phyloP scores from a whole-genome alignment of 768 basidiomycete genomes.

The Termitomyces titanicus region DNA sequence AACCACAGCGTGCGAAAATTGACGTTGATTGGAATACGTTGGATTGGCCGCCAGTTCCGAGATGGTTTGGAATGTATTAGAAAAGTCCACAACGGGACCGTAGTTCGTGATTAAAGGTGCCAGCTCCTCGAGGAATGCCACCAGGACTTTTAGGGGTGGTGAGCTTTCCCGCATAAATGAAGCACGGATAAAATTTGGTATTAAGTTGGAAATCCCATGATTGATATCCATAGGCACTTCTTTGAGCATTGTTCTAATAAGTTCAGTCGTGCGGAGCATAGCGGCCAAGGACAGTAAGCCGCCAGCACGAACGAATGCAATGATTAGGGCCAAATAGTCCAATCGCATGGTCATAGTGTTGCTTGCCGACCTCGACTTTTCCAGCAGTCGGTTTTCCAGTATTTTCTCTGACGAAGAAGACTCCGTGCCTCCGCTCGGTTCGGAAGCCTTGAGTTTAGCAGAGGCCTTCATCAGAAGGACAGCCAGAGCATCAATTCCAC shows the following conservation, averaged over 20 bases:
- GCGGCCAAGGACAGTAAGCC: slow-evolving; percentile 41
- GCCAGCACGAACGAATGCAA: slow-evolving; percentile 46
- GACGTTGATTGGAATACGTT: slow-evolving; percentile 45
- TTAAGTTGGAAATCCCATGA: slow-evolving; percentile 44
- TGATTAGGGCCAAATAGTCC: slow-evolving; percentile 58
- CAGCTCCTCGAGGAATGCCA: slow-evolving; percentile 51
- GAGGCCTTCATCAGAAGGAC: slow-evolving; percentile 45
- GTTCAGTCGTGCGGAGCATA: slow-evolving; percentile 47
- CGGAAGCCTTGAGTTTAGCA: slow-evolving; percentile 41
- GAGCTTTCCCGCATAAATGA: slow-evolving; percentile 44
- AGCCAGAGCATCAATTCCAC: slow-evolving; percentile 69
- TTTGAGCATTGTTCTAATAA: slow-evolving; percentile 52
- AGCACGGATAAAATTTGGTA: slow-evolving; percentile 47
- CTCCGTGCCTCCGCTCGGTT: slow-evolving; percentile 25
- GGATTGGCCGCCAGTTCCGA: slow-evolving; percentile 40
- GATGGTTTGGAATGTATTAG: slow-evolving; percentile 52
- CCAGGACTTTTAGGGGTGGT: slow-evolving; percentile 44
- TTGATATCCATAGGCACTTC: slow-evolving; percentile 39
- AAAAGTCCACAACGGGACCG: slow-evolving; percentile 49
- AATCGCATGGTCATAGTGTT: slow-evolving; percentile 56
- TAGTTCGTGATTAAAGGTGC: slow-evolving; percentile 52
- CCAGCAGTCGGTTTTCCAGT: slow-evolving; percentile 32
- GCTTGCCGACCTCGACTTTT: slow-evolving; percentile 47
- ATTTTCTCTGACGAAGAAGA: slow-evolving; percentile 21
- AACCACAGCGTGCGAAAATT: slow-evolving; percentile 46